Evolutionary conservation across 768 basidiomycete genomes (phyloP), one percentile per base, ranked within the genome.

Genomic region (Tulasnella sp.): DNA sequence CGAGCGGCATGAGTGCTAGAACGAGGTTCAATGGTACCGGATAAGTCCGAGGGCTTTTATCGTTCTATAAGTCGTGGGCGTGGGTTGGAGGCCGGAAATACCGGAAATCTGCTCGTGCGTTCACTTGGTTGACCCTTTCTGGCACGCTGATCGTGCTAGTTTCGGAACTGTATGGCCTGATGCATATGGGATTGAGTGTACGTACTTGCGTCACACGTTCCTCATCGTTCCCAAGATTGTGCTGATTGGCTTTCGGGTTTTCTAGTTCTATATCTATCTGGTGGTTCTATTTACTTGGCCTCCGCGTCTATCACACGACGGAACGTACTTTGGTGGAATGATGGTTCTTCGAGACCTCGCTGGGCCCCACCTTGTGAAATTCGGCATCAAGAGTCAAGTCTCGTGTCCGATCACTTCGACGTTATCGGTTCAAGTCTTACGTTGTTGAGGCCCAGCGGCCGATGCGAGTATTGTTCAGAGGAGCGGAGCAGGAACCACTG

Each of bases 121-220:
- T 54, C 52, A 54, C 52, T 54, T 25, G 54, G 40, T n/a, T 40
- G 45, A 58, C 67, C 12, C 15, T 39, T 73, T 39, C 49, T 54
- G 68, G 40, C 34, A 69, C 52, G 52, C 52, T 54, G 52, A 54
- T 54, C 52, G 52, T 22, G 8, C 52, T 9, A 90, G 89, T 2
- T 97, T 97, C 82, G 96, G 96, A 3, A 84, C 94, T 1, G 83
- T 85, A 14, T 95, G 90, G 83, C 86, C 88, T 52, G 91, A 96
- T 84, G 96, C 95, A 9, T 97, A 96, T 85, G 96, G 96, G 0
- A 91, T 97, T 79, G 97, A 94, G 81, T 98, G 96, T 95, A 81
- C 80, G 92, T 86, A 25, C 40, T 52, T 29, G n/a, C 3, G 54
- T 17, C 39, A 34, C 40, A 52, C 52, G 52, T 54, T 54, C 52